Percentiles rank a stretch among this genome's conserved stretches.
Conservation (phyloP, 352 stramenopile genomes). For the Phytophthora pini region DNA sequence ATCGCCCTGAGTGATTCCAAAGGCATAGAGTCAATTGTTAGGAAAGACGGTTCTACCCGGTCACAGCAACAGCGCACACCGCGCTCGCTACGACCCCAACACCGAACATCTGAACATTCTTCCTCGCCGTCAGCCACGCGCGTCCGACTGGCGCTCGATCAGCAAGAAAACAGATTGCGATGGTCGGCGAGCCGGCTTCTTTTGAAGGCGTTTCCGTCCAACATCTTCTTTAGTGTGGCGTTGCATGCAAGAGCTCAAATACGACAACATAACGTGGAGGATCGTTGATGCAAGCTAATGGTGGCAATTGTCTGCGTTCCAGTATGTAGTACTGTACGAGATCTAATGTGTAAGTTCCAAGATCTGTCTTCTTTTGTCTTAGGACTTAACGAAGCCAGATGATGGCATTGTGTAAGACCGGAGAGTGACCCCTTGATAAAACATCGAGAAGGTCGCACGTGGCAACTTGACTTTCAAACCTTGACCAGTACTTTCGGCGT, state of each 20-base stretch:
- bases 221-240: neutral
- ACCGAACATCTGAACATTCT: constrained; percentile 5
- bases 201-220: neutral
- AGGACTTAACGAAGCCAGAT: neutral
- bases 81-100: neutral
- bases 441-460: too few relatives aligned
- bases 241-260: neutral
- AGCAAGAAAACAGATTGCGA: neutral
- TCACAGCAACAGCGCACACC: neutral
- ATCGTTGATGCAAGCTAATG: too few relatives aligned
- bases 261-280: too few relatives aligned
- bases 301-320: too few relatives aligned
- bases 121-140: neutral
- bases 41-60: too few relatives aligned
- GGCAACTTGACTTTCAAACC: too few relatives aligned
- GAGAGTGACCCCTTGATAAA: too few relatives aligned
- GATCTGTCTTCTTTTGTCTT: neutral
- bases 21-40: neutral
- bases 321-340: neutral
- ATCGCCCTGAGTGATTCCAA: neutral
- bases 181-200: neutral
- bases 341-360: neutral
- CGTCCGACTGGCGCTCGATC: too few relatives aligned
- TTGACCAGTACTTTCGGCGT: too few relatives aligned
- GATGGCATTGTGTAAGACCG: neutral